These are phyloP conservation scores for Vigna hirtella DNA, from an alignment of 306 rosid species.

Conservation along the genomic window DNA sequence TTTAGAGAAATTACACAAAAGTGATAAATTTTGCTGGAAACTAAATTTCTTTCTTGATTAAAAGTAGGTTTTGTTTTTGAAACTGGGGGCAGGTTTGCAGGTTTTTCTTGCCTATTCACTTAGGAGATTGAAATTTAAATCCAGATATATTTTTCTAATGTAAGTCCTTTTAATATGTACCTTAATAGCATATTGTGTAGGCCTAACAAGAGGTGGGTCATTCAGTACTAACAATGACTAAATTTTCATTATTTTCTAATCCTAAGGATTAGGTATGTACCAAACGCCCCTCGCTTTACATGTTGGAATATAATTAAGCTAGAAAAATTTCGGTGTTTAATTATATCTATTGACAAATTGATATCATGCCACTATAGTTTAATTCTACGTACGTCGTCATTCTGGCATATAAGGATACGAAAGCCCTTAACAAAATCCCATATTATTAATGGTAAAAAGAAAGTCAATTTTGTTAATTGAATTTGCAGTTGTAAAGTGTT, in stretches of 20 bases:
- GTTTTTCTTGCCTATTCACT: constrained; percentile 2
- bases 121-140: constrained; percentile 1
- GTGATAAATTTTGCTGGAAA: too few species aligned
- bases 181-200: not conserved
- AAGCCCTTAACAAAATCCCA: constrained; percentile 9
- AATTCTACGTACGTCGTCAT: not conserved
- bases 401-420: constrained; percentile 12
- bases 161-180: constrained; percentile 3
- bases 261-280: constrained; percentile 34
- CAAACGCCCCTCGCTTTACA: constrained; percentile 11
- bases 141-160: not conserved
- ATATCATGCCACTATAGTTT: not conserved
- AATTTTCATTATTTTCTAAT: not conserved
- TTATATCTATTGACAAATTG: constrained; percentile 1
- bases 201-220: constrained; percentile 3
- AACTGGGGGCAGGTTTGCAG: not conserved
- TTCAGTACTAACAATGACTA: not conserved
- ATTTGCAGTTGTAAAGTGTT: constrained; percentile 5
- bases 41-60: too few species aligned
- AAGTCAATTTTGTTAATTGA: constrained; percentile 13
- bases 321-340: constrained; percentile 16
- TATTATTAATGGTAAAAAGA: not conserved
- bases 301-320: not conserved
- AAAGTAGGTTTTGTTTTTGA: constrained; percentile 3
- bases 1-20: too few species aligned